These are phyloP conservation scores for Tylopilus sp. DNA, from an alignment of 768 basidiomycete species.

Conservation along the genomic window DNA sequence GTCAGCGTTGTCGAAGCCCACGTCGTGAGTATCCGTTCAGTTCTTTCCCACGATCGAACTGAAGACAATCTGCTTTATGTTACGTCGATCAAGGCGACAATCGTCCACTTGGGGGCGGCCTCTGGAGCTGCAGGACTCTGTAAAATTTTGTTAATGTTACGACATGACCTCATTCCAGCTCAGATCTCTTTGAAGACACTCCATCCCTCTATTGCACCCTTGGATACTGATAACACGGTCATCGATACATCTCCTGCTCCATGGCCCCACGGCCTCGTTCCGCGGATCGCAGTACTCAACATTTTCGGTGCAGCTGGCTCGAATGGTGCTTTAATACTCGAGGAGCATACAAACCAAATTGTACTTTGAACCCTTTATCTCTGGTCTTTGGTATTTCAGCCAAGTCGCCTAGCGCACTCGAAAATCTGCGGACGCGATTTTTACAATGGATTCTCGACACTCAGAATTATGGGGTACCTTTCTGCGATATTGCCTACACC, in stretches of 20 bases:
- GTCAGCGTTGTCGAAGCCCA: slow-evolving; percentile 72
- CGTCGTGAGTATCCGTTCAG: slow-evolving; percentile 59
- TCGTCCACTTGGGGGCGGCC: slow-evolving; percentile 74
- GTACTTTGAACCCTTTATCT: slow-evolving; percentile 5
- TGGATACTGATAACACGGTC: slow-evolving; percentile 44
- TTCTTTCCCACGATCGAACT: slow-evolving; percentile 44
- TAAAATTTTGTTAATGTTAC: slow-evolving; percentile 69
- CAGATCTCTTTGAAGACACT: slow-evolving; percentile 56
- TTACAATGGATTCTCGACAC: slow-evolving; percentile 44
- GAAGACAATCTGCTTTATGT: slow-evolving; percentile 54
- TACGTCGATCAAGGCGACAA: slow-evolving; percentile 68
- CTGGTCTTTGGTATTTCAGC: slow-evolving; percentile 63
- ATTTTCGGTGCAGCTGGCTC: slow-evolving; percentile 78
- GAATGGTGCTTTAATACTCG: slow-evolving; percentile 58
- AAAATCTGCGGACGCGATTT: slow-evolving; percentile 45
- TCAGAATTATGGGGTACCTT: slow-evolving; percentile 20
- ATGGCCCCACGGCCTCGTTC: slow-evolving; percentile 42
- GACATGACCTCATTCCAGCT: slow-evolving; percentile 50
- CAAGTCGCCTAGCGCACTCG: slow-evolving; percentile 48
- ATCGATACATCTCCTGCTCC: slow-evolving; percentile 40
- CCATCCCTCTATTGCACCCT: slow-evolving; percentile 51
- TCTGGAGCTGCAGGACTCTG: slow-evolving; percentile 73
- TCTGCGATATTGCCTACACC: slow-evolving; percentile 63
- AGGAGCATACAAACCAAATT: slow-evolving; percentile 41
- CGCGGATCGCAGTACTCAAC: slow-evolving; percentile 59